Base-by-base conservation (phyloP, 768 basidiomycete species). In the Termitomyces bulborhizus region DNA sequence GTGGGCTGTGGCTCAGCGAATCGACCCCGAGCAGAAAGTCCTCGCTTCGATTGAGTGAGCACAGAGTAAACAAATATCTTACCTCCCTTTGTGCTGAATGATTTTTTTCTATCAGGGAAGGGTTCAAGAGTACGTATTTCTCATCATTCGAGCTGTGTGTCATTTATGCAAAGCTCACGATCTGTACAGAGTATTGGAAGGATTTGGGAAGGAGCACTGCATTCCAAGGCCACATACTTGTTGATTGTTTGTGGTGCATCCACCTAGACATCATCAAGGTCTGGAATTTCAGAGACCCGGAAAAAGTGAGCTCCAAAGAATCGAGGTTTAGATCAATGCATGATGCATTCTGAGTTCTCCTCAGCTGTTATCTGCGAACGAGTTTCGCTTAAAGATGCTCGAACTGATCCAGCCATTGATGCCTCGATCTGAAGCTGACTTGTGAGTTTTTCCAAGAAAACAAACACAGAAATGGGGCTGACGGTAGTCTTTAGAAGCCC, bases 251-350 rank as follows among this genome's bases (percentile, higher is more conserved):
- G 46, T 43, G 32, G 29, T 46, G 51, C 15, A 59, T 59, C 29
- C 58, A 59, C 15, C 11, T 49, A 13, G 65, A 66, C 39, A 66
- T 66, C 16, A 48, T 66, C 24, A 46, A 56, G 18, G 54, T 61
- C 15, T 66, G 65, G 65, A 68, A 68, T 58, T 67, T 69, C 41
- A 47, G 50, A 24, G 62, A 65, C 47, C 64, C 60, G 2, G 15
- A 49, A 11, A 36, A 57, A n/a, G 64, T 64, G 41, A 55, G 39
- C 1, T 24, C 24, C 12, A 31, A 8, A 7, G 7, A 15, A 3
- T 21, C 4, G 7, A 18, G 6, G 0, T 13, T 34, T 34, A 6
- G 11, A 24, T 34, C 4, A 8, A 9, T 15, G 11, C 9, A 36
- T 48, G 21, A 21, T 21, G 2, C n/a, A 21, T 21, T 21, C 47